Base-by-base conservation (phyloP, 2,329 filamentous ascomycete genomes). In the Fusarium torulosum region DNA sequence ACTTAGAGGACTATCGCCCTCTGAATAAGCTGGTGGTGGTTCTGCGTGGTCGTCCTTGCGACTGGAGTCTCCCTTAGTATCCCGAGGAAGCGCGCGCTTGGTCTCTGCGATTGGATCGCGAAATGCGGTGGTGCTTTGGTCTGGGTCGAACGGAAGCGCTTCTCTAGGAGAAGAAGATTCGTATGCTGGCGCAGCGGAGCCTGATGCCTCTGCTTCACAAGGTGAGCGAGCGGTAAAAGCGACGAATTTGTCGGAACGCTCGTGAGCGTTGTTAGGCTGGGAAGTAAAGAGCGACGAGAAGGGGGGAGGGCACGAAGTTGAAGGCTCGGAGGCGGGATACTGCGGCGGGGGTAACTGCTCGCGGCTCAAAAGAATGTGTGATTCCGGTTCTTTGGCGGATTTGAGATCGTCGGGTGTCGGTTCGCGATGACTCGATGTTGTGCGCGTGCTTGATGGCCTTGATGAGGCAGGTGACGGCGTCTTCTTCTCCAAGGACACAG, bases 1-100 rank as follows among this genome's bases (percentile, higher is more conserved):
- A 63, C 91, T 87, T 78, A 99, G 89, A 66, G 96, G 96, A 83
- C 93, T 97, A 64, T 90, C 91, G 74, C 95, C 94, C 88, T 98
- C 95, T 72, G 92, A 94, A 80, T 99, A 99, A 58, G 96, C 95
- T 59, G 96, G 96, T 63, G 96, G 96, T 60, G 95, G 95, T 83
- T 98, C 96, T 80, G 88, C 87, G 81, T 98, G 95, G 78, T 90
- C 87, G 77, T 86, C 88, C 78, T 96, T 96, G 73, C 88, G 88
- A 60, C 89, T 89, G 37, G 89, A 87, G 73, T 91, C 86, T 75
- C 88, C 87, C 80, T 97, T 97, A 70, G 86, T 91, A 79, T 97
- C 94, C 72, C 83, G 85, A n/a, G 92, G 91, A 75, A 96, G 89
- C 51, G 90, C 92, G 74, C 91, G 89, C 81, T 97, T 96, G 75